Percentiles rank a stretch among this genome's conserved stretches.
These are phyloP conservation scores for maize (Zea mays) DNA, from an alignment of 176 grass and related monocot species.

Conservation along the genomic window DNA sequence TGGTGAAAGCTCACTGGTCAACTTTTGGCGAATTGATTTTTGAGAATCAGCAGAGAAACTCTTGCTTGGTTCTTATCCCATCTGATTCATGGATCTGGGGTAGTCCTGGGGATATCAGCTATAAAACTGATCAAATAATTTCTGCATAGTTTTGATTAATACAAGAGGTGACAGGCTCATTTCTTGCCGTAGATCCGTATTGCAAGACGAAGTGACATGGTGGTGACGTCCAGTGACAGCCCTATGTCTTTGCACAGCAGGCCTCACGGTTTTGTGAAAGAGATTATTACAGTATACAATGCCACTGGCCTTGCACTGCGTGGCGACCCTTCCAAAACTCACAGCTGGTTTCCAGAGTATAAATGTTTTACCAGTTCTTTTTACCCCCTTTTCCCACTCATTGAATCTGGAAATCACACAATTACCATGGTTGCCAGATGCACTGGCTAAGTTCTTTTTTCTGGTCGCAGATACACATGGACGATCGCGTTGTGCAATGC, in stretches of 20 bases:
- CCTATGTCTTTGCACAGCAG: constrained; percentile 56
- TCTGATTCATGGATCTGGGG: constrained; percentile 4
- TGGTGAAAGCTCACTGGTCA: neutral
- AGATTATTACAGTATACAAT: constrained; percentile 66
- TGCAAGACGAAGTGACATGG: constrained; percentile 75
- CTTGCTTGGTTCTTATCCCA: neutral
- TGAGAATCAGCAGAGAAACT: neutral
- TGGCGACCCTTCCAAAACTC: constrained; percentile 52
- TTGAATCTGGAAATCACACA: constrained; percentile 22
- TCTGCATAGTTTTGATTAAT: neutral
- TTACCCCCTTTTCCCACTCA: neutral
- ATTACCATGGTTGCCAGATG: neutral
- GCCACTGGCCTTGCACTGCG: constrained; percentile 54
- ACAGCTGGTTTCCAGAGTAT: constrained; percentile 97
- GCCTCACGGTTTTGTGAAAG: constrained; percentile 43
- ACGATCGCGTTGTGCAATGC: constrained; percentile 51
- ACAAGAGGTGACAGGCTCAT: constrained; percentile 19
- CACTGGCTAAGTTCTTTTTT: neutral
- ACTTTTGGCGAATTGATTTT: neutral
- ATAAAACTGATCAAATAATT: constrained; percentile 28
- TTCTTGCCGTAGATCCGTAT: constrained; percentile 51
- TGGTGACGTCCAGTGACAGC: constrained; percentile 61
- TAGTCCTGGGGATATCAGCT: neutral
- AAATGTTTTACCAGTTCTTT: neutral
- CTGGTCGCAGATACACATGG: constrained; percentile 74